Conservation (phyloP, 31 red algal species). For the Odonthalia washingtoniensis region DNA sequence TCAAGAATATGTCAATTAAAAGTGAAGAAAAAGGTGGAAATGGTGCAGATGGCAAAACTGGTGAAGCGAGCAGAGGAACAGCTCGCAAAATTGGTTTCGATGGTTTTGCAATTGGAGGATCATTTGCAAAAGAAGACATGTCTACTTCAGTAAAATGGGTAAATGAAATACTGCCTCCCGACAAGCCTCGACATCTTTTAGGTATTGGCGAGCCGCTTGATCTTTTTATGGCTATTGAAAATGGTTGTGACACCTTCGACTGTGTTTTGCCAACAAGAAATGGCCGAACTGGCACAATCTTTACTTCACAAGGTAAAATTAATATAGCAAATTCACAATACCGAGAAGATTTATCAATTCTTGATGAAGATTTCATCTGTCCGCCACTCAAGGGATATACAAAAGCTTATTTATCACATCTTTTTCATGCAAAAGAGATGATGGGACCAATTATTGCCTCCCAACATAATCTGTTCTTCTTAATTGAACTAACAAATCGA, state of each 20-base stretch:
- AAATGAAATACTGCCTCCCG: constrained; percentile 34
- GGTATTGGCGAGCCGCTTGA: constrained; percentile 64
- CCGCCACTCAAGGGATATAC: neutral
- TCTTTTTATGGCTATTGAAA: constrained; percentile 48
- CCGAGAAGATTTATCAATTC: constrained; percentile 4
- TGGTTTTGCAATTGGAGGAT: constrained; percentile 64
- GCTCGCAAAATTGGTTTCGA: constrained; percentile 50
- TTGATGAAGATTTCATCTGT: neutral
- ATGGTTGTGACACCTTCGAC: constrained; percentile 77
- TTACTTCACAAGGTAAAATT: constrained; percentile 13
- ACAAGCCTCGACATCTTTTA: constrained; percentile 61
- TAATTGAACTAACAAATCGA: neutral
- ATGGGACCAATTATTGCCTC: neutral
- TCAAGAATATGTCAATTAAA: too few relatives aligned
- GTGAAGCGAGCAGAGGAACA: constrained; percentile 22
- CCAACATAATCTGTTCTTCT: constrained; percentile 8
- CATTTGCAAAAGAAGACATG: constrained; percentile 70
- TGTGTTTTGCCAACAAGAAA: constrained; percentile 76
- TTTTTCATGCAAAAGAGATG: constrained; percentile 17
- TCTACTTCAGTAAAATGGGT: constrained; percentile 26
- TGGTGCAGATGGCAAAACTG: neutral
- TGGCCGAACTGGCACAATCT: constrained; percentile 10
- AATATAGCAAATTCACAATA: constrained; percentile 11
- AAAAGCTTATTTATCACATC: constrained; percentile 17
- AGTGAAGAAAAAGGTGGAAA: too few relatives aligned